Conservation (phyloP, 1,284 basidiomycete genomes). For the Pyrrhoderma noxium region DNA sequence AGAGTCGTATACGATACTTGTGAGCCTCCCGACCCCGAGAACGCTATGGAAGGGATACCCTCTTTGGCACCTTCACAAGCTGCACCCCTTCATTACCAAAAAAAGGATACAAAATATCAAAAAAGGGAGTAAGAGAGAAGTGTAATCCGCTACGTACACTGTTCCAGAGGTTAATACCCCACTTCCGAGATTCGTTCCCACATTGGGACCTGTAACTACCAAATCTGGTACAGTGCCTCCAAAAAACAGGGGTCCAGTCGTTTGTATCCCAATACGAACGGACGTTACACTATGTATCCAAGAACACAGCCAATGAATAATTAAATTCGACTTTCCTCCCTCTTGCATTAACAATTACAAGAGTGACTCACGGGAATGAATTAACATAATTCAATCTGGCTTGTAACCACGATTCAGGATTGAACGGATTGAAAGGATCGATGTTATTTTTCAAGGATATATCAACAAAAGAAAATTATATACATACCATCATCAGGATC, state of each 20-base stretch:
- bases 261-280: slow-evolving; percentile 41
- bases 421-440: too few relatives aligned
- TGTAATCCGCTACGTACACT: slow-evolving; percentile 30
- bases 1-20: slow-evolving; percentile 44
- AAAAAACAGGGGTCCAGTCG: slow-evolving; percentile 38
- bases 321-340: background rate
- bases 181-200: slow-evolving; percentile 37
- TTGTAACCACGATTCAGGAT: slow-evolving; percentile 4
- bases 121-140: too few relatives aligned
- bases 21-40: slow-evolving; percentile 37
- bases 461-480: too few relatives aligned
- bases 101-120: too few relatives aligned
- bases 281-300: slow-evolving; percentile 31
- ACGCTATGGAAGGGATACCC: slow-evolving; percentile 43
- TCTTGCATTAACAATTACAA: background rate
- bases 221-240: slow-evolving; percentile 37
- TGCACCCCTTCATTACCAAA: slow-evolving; percentile 43
- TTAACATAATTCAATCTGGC: slow-evolving; percentile 19
- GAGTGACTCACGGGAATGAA: slow-evolving; percentile 17
- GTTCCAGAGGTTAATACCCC: slow-evolving; percentile 37
- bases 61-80: slow-evolving; percentile 40
- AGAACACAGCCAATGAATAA: background rate
- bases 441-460: background rate
- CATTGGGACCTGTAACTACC: slow-evolving; percentile 45
- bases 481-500: slow-evolving; percentile 36